phyloP scores from a whole-genome alignment of 768 basidiomycete genomes.

The Lactarius akahatsu region DNA sequence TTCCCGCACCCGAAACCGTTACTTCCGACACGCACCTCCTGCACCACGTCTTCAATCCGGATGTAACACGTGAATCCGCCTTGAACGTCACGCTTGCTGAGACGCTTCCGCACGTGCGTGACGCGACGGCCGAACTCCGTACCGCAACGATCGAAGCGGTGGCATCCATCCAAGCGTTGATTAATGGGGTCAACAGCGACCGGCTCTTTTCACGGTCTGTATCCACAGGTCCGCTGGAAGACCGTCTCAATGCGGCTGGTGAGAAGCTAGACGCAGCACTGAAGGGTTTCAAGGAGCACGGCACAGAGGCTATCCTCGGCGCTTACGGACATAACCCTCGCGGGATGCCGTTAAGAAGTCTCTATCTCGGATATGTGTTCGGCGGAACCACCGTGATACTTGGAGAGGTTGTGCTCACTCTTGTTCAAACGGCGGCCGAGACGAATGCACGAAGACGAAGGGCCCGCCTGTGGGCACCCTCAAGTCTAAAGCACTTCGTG shows the following conservation, averaged over 20 bases:
- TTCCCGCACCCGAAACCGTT: conserved; percentile 17
- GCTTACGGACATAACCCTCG: conserved; percentile 19
- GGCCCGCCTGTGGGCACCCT: conserved; percentile 51
- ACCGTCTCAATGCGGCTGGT: conserved; percentile 32
- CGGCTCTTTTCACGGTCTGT: conserved; percentile 33
- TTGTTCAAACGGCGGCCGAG: conserved; percentile 40
- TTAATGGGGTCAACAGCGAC: conserved; percentile 39
- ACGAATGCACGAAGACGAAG: conserved; percentile 40
- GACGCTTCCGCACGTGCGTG: conserved; percentile 39
- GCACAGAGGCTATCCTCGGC: conserved; percentile 39
- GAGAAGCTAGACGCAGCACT: conserved; percentile 34
- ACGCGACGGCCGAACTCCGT: conserved; percentile 40
- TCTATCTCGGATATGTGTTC: conserved; percentile 54
- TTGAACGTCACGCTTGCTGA: conserved; percentile 37
- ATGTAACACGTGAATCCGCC: conserved; percentile 34
- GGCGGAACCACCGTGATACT: conserved; percentile 44
- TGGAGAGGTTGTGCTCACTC: conserved; percentile 38
- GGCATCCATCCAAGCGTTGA: conserved; percentile 31
- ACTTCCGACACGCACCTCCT: conserved; percentile 42
- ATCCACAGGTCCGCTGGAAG: conserved; percentile 28
- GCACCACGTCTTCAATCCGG: conserved; percentile 35
- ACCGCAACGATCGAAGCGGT: conserved; percentile 35
- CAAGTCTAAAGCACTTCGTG: conserved; percentile 39
- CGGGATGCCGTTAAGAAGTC: conserved; percentile 38
- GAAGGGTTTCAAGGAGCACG: conserved; percentile 35